Evolutionary conservation across 208 protist species (phyloP).

Genomic region (Phytomonas francai): DNA sequence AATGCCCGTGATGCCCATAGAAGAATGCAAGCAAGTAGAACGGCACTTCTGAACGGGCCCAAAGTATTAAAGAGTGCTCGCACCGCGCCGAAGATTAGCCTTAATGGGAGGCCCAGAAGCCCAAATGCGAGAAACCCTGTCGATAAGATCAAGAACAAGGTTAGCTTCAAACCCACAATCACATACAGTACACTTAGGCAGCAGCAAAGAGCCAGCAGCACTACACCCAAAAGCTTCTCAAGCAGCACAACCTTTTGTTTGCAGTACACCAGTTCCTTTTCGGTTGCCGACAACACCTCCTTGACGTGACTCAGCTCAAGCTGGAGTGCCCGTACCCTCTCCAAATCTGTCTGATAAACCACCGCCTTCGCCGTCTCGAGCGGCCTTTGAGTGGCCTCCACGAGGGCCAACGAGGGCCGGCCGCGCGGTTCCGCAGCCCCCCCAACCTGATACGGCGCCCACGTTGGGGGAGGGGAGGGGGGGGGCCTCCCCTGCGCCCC

Average conservation of each 20-base stretch:
- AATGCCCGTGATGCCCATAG: constrained; percentile 22
- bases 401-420: not conserved
- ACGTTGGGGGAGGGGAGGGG: not conserved
- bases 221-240: constrained; percentile 49
- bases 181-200: constrained; percentile 39
- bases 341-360: constrained; percentile 20
- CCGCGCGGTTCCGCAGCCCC: not conserved
- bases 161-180: constrained; percentile 54
- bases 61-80: constrained; percentile 48
- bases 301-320: constrained; percentile 21
- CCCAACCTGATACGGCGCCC: not conserved
- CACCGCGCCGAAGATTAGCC: constrained; percentile 38
- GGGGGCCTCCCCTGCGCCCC: not conserved
- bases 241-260: constrained; percentile 59
- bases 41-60: constrained; percentile 30
- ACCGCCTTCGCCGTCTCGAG: constrained; percentile 18
- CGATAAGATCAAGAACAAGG: constrained; percentile 25
- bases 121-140: constrained; percentile 23
- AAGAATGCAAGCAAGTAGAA: constrained; percentile 23
- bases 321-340: constrained; percentile 9
- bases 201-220: constrained; percentile 33
- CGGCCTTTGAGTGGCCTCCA: constrained; percentile 13
- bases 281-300: constrained; percentile 31
- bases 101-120: constrained; percentile 44
- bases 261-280: constrained; percentile 47